These are phyloP conservation scores for Chenopodium suecicum DNA, from an alignment of 148 eudicot genomes.

Conservation along the genomic window DNA sequence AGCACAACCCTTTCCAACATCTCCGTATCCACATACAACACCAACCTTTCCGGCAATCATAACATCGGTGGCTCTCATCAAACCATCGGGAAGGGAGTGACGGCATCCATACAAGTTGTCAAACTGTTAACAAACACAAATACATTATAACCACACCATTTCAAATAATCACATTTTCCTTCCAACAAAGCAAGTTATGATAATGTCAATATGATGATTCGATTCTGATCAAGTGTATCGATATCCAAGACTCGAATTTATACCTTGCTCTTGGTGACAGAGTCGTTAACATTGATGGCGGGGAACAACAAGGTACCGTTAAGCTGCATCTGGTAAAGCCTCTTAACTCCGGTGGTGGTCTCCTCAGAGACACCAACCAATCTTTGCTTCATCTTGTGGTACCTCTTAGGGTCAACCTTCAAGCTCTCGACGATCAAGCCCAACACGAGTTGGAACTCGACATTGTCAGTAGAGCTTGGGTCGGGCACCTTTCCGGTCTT, in stretches of 20 bases:
- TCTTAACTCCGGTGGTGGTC: conserved; percentile 99
- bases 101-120: conserved; percentile 99
- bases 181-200: too few species aligned
- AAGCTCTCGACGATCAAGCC: conserved; percentile 66
- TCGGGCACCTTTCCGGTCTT: conserved; percentile 69
- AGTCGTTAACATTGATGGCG: conserved; percentile 95
- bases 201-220: too few species aligned
- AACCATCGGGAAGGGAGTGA: conserved; percentile 94
- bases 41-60: conserved; percentile 98
- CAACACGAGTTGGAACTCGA: conserved; percentile 87
- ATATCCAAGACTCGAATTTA: background rate
- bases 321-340: conserved; percentile 92
- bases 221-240: too few species aligned
- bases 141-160: background rate
- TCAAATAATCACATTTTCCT: too few species aligned
- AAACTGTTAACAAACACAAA: conserved; percentile 49
- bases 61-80: conserved; percentile 98
- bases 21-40: conserved; percentile 91
- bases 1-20: conserved; percentile 99
- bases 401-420: conserved; percentile 75
- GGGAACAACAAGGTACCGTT: conserved; percentile 84
- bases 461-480: conserved; percentile 70
- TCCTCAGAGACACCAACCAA: conserved; percentile 96
- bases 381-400: conserved; percentile 79
- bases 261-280: conserved; percentile 99